A percentile compares a stretch with the other conserved stretches of the same genome.
These are phyloP conservation scores for Herpotrichia juniperi DNA, from an alignment of 2,329 filamentous ascomycete species.

Conservation along the genomic window DNA sequence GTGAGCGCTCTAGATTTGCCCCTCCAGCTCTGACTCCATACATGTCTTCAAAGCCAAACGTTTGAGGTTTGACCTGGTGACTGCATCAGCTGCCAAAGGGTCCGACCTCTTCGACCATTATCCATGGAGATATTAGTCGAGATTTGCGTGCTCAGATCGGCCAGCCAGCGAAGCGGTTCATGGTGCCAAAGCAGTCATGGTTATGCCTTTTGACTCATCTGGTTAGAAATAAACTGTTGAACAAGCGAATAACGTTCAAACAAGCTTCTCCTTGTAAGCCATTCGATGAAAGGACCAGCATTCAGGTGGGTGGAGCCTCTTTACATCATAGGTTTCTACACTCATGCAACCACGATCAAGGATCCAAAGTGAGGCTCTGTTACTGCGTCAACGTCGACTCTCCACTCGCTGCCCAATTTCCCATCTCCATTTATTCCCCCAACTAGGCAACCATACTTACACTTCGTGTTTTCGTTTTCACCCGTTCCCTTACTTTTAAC, in stretches of 20 bases:
- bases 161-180: neutral
- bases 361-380: conserved; percentile 11
- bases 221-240: neutral
- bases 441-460: conserved; percentile 4
- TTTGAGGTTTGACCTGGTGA: conserved; percentile 14
- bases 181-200: neutral
- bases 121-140: conserved; percentile 9
- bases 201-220: conserved; percentile 13
- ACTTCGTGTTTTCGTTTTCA: neutral
- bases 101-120: conserved; percentile 4
- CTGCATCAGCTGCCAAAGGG: conserved; percentile 9
- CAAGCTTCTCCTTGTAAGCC: conserved; percentile 8
- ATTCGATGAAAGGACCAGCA: neutral
- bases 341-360: conserved; percentile 1
- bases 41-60: conserved; percentile 9
- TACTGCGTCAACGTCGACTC: neutral
- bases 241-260: conserved; percentile 3
- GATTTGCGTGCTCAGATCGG: conserved; percentile 7
- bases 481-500: neutral
- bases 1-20: conserved; percentile 14
- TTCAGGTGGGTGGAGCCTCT: conserved; percentile 4
- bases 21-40: conserved; percentile 17
- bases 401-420: conserved; percentile 6
- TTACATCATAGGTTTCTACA: conserved; percentile 3
- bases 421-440: neutral